Evolutionary conservation across 495 filamentous ascomycete genomes (phyloP).

Genomic region (Cercophora newfieldiana): DNA sequence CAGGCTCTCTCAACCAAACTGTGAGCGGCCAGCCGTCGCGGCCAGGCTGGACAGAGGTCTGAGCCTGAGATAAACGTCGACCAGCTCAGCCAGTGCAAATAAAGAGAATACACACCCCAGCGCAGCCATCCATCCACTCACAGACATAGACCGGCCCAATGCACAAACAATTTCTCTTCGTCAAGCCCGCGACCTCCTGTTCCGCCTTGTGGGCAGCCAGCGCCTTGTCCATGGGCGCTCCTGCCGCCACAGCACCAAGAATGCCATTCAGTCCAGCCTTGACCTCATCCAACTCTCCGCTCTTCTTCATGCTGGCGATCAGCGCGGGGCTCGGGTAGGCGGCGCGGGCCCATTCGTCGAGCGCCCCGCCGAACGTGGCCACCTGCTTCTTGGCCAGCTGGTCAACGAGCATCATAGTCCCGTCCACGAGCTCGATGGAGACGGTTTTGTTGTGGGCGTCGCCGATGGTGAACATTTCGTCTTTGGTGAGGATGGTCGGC

Average conservation of each 20-base stretch:
- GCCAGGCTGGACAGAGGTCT: too few relatives aligned
- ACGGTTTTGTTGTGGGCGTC: not conserved
- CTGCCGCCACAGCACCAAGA: not conserved
- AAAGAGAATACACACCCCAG: not conserved
- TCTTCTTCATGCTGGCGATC: not conserved
- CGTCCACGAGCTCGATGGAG: not conserved
- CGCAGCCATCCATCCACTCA: not conserved
- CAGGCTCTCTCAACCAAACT: too few relatives aligned
- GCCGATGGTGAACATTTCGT: not conserved
- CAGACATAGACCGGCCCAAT: not conserved
- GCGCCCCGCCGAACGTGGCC: not conserved
- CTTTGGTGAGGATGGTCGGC: not conserved
- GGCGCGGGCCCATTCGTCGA: not conserved
- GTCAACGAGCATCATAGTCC: not conserved
- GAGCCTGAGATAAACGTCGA: too few relatives aligned
- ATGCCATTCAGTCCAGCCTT: not conserved
- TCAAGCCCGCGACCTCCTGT: not conserved
- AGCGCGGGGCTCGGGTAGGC: not conserved
- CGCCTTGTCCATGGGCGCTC: not conserved
- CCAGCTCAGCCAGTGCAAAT: not conserved
- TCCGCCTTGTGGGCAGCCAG: not conserved
- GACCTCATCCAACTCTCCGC: not conserved
- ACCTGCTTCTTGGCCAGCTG: not conserved
- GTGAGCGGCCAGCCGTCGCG: too few relatives aligned
- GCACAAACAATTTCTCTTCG: not conserved